Evolutionary conservation across 2,329 filamentous ascomycete species (phyloP).

Genomic region (Pseudogymnoascus sp.): DNA sequence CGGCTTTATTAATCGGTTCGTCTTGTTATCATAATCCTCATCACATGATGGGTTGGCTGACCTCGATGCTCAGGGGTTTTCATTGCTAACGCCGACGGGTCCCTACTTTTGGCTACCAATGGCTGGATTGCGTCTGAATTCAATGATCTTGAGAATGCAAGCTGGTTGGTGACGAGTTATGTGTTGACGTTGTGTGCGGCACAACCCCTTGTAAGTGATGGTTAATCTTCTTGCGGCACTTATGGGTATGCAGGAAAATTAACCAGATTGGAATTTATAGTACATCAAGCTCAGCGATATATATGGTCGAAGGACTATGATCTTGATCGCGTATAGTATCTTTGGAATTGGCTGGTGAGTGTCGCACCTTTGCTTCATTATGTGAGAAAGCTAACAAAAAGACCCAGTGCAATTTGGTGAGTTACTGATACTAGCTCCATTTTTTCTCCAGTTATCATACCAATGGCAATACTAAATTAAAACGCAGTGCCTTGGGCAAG

Average conservation of each 20-base stretch:
- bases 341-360: conserved; percentile 36
- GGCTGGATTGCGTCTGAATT: conserved; percentile 56
- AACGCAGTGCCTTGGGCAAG: conserved; percentile 36
- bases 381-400: background rate
- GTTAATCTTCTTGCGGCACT: background rate
- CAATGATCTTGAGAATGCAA: conserved; percentile 46
- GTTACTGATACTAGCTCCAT: conserved; percentile 20
- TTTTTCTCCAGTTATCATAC: background rate
- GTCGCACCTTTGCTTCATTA: background rate
- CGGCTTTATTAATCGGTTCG: background rate
- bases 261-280: background rate
- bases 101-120: conserved; percentile 60
- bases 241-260: background rate
- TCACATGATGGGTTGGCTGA: background rate
- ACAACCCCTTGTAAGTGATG: conserved; percentile 41
- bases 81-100: conserved; percentile 56
- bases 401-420: conserved; percentile 32
- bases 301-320: conserved; percentile 46
- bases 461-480: background rate
- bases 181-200: conserved; percentile 43
- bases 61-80: conserved; percentile 46
- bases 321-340: conserved; percentile 43
- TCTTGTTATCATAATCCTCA: background rate
- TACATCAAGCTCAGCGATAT: conserved; percentile 46
- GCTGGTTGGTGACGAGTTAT: conserved; percentile 50